These are phyloP conservation scores for Cadophora malorum DNA, from an alignment of 2,329 filamentous ascomycete genomes.

Conservation along the genomic window DNA sequence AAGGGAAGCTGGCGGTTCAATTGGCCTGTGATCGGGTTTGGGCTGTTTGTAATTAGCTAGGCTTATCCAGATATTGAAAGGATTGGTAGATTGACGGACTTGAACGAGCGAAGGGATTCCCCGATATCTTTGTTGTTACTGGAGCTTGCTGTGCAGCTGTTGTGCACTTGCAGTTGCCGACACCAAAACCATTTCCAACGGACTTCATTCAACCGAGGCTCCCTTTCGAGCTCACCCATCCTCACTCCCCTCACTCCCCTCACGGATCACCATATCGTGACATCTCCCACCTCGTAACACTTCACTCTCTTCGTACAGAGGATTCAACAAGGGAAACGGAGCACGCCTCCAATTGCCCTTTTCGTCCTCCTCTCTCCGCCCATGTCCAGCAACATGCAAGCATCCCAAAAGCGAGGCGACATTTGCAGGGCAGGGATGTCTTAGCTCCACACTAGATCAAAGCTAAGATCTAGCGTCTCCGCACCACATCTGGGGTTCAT, in stretches of 20 bases:
- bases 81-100: no score
- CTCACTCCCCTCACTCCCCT: neutral
- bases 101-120: no score
- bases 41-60: neutral
- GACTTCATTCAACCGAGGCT: neutral
- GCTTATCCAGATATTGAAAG: neutral
- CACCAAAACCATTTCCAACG: neutral
- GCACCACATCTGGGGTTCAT: conserved; percentile 18
- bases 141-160: neutral
- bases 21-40: neutral
- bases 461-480: neutral
- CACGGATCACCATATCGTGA: neutral
- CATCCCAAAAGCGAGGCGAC: neutral
- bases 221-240: neutral
- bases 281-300: conserved; percentile 1
- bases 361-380: neutral
- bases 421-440: neutral
- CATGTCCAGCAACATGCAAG: neutral
- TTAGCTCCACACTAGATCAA: neutral
- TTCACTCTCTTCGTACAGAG: neutral
- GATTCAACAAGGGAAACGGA: neutral
- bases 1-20: neutral
- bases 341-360: conserved; percentile 23
- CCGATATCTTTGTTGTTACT: no score
- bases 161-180: neutral